phyloP scores from a whole-genome alignment of 306 rosid species.

The Dalbergia oliveri region DNA sequence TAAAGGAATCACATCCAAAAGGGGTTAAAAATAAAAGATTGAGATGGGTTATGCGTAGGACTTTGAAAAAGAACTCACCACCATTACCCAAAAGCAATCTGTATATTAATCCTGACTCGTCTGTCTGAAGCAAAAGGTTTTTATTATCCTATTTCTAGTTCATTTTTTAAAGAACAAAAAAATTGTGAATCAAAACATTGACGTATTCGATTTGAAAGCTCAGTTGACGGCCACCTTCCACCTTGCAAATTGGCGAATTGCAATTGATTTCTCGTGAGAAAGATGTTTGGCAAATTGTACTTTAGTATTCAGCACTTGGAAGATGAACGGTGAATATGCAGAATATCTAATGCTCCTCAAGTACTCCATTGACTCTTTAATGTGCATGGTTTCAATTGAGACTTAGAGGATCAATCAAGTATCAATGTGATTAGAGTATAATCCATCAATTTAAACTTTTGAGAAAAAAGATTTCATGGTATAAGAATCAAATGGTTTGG shows the following conservation, averaged over 20 bases:
- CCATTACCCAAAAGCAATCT: constrained; percentile 1
- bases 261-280: constrained; percentile 15
- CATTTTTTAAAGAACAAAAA: not conserved
- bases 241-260: constrained; percentile 38
- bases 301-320: constrained; percentile 25
- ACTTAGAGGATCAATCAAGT: not conserved
- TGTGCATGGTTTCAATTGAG: constrained; percentile 1
- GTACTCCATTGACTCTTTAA: not conserved
- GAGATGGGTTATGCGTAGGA: constrained; percentile 5
- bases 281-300: constrained; percentile 15
- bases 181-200: constrained; percentile 13
- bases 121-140: constrained; percentile 13
- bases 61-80: not conserved
- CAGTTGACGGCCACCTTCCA: constrained; percentile 23
- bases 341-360: not conserved
- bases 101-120: constrained; percentile 10
- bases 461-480: no score
- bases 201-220: constrained; percentile 39
- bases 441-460: no score
- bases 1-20: constrained; percentile 12
- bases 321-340: no score
- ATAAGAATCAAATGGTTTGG: no score
- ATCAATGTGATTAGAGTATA: not conserved
- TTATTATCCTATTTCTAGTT: not conserved
- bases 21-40: not conserved